Evolutionary conservation across 2,329 filamentous ascomycete genomes (phyloP).

Genomic region (Fonsecaea erecta): DNA sequence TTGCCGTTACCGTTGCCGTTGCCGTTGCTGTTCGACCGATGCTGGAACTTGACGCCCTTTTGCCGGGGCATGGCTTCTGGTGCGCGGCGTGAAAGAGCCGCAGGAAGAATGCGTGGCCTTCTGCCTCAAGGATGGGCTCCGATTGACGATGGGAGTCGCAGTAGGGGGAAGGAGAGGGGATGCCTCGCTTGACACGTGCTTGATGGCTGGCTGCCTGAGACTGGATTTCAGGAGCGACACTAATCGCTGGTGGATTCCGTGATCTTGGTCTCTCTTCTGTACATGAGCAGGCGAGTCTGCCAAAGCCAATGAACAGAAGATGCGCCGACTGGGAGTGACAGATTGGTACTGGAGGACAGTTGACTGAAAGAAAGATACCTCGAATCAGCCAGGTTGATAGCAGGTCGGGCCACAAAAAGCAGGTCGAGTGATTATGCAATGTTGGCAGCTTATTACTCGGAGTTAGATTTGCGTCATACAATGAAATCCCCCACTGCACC

Average conservation of each 20-base stretch:
- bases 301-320: not conserved
- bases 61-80: conserved; percentile 54
- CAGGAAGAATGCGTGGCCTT: conserved; percentile 10
- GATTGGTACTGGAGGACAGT: not conserved
- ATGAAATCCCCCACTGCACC: not conserved
- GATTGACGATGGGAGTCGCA: conserved; percentile 11
- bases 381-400: not conserved
- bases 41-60: conserved; percentile 65
- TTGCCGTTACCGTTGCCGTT: conserved; percentile 50
- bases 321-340: not conserved
- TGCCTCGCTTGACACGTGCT: conserved; percentile 26
- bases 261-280: not conserved
- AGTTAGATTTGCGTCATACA: conserved; percentile 17
- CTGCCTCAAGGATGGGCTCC: conserved; percentile 1
- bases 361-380: not conserved
- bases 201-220: conserved; percentile 2
- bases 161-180: conserved; percentile 23
- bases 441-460: not conserved
- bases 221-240: not conserved
- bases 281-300: not conserved
- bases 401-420: not conserved
- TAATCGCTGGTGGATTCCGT: not conserved
- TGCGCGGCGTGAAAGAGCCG: conserved; percentile 2
- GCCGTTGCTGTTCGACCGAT: conserved; percentile 54
- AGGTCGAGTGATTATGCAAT: not conserved